Evolutionary conservation across 1,284 basidiomycete species (phyloP).

Genomic region (Pterulicium gracile): DNA sequence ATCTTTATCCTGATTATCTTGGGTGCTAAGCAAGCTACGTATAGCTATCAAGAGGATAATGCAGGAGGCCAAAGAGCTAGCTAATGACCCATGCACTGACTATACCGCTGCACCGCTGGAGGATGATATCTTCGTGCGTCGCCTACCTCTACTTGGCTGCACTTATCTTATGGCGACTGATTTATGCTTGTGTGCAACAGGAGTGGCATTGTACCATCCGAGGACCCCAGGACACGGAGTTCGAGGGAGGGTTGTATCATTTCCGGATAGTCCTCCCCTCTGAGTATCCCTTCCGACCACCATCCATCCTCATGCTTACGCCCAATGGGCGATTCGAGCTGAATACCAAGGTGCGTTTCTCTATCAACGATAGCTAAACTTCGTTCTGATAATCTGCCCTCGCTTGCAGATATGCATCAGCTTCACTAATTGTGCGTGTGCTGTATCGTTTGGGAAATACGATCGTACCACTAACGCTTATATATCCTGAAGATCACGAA

Average conservation of each 20-base stretch:
- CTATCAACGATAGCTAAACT: slow-evolving; percentile 11
- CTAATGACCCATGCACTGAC: slow-evolving; percentile 71
- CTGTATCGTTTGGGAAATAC: slow-evolving; percentile 1
- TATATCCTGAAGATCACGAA: slow-evolving; percentile 56
- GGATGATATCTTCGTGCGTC: slow-evolving; percentile 75
- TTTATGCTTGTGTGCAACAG: slow-evolving; percentile 29
- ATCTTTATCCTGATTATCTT: not conserved
- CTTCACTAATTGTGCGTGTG: slow-evolving; percentile 75
- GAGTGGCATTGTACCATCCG: slow-evolving; percentile 98
- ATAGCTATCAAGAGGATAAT: slow-evolving; percentile 90
- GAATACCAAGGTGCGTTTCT: slow-evolving; percentile 75
- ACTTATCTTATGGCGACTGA: no score
- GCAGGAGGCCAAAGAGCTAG: slow-evolving; percentile 88
- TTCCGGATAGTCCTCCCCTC: slow-evolving; percentile 85
- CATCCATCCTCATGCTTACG: slow-evolving; percentile 89
- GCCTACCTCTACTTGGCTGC: slow-evolving; percentile 5
- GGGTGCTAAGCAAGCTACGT: slow-evolving; percentile 3
- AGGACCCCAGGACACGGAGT: slow-evolving; percentile 81
- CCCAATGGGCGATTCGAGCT: slow-evolving; percentile 94
- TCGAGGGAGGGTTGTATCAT: slow-evolving; percentile 87
- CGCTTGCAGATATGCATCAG: slow-evolving; percentile 80
- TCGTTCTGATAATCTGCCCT: slow-evolving; percentile 9
- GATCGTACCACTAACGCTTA: not conserved
- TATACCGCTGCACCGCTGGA: slow-evolving; percentile 38
- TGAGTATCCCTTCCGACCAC: slow-evolving; percentile 91